Evolutionary conservation across 2,329 filamentous ascomycete species (phyloP).

Genomic region (Harringtonia aguacate): DNA sequence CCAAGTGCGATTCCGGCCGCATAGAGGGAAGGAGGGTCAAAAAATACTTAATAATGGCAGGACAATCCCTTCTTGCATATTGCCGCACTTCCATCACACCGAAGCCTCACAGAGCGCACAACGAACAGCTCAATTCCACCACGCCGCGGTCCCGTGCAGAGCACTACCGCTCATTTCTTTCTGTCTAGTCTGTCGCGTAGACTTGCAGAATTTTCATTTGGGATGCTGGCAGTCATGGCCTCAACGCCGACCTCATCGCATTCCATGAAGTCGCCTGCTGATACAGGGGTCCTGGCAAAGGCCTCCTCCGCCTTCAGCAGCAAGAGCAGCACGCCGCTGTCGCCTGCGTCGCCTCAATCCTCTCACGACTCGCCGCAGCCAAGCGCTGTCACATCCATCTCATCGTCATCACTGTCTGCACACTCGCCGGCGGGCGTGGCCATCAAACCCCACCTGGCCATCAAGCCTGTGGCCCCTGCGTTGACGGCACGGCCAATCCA

Average conservation of each 20-base stretch:
- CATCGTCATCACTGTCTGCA: constrained; percentile 8
- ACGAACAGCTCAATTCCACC: neutral
- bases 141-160: neutral
- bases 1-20: constrained; percentile 12
- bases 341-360: constrained; percentile 9
- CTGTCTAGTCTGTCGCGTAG: too few relatives aligned
- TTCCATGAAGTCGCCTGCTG: constrained; percentile 3
- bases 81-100: constrained; percentile 2
- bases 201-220: neutral
- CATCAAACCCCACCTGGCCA: constrained; percentile 9
- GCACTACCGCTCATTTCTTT: neutral
- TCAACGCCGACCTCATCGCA: constrained; percentile 4
- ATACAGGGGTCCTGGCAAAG: neutral
- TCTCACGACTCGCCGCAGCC: constrained; percentile 7
- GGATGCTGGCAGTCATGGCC: constrained; percentile 11
- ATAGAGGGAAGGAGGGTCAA: constrained; percentile 1
- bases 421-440: constrained; percentile 10
- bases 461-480: constrained; percentile 10
- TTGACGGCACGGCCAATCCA: constrained; percentile 16
- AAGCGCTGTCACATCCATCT: too few relatives aligned
- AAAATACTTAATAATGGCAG: constrained; percentile 12
- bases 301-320: constrained; percentile 4
- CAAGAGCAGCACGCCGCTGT: constrained; percentile 9
- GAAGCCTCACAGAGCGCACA: neutral
- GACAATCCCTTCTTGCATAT: constrained; percentile 9